These are phyloP conservation scores for Periglandula ipomoeae DNA, from an alignment of 2,329 filamentous ascomycete species.

Conservation along the genomic window DNA sequence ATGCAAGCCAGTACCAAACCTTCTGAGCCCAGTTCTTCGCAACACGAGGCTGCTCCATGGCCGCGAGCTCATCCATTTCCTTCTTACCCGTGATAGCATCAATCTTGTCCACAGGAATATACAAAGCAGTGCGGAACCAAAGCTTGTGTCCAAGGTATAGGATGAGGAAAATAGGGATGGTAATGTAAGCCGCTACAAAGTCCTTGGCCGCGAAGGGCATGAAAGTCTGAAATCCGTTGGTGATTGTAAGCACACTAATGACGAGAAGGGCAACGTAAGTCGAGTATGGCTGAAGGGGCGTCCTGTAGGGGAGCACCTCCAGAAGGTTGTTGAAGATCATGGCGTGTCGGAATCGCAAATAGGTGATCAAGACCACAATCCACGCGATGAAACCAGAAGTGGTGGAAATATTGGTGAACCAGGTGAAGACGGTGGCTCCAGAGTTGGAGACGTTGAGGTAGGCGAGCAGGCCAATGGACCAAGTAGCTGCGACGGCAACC, in stretches of 20 bases:
- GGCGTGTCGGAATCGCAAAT: conserved; percentile 49
- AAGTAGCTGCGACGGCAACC: conserved; percentile 42
- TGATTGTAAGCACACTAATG: conserved; percentile 54
- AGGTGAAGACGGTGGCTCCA: conserved; percentile 56
- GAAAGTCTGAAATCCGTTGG: conserved; percentile 71
- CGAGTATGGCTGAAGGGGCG: conserved; percentile 51
- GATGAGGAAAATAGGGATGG: conserved; percentile 48
- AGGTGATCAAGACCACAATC: conserved; percentile 49
- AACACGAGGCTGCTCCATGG: conserved; percentile 35
- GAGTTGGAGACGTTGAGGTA: conserved; percentile 60
- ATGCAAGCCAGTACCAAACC: conserved; percentile 49
- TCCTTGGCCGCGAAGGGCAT: conserved; percentile 55
- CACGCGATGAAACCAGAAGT: conserved; percentile 52
- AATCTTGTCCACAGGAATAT: conserved; percentile 36
- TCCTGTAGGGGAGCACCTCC: conserved; percentile 41
- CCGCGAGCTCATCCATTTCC: conserved; percentile 52
- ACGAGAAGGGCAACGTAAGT: conserved; percentile 50
- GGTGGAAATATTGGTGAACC: conserved; percentile 63
- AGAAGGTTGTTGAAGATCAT: conserved; percentile 43
- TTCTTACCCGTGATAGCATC: conserved; percentile 50
- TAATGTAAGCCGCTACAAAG: conserved; percentile 60
- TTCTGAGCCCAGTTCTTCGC: conserved; percentile 42
- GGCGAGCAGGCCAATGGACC: conserved; percentile 53
- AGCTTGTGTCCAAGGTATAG: conserved; percentile 55
- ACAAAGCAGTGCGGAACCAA: conserved; percentile 32